Evolutionary conservation across 768 basidiomycete species (phyloP).

Genomic region (Lyophyllum decastes): DNA sequence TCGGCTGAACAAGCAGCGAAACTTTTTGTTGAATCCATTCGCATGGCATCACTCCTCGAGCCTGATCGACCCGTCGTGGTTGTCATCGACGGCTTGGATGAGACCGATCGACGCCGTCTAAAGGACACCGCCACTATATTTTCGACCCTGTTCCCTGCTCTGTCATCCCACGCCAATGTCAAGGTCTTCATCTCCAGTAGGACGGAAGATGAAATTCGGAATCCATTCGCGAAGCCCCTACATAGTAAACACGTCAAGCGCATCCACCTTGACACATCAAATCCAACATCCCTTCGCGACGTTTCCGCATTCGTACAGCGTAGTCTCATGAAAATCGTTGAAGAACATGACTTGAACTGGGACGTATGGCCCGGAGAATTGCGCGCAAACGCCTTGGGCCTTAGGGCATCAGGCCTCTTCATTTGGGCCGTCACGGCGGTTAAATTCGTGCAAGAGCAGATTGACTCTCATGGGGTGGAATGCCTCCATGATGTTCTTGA

Average conservation of each 20-base stretch:
- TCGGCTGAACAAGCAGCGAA: conserved; percentile 10
- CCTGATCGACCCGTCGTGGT: conserved; percentile 14
- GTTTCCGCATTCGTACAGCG: conserved; percentile 6
- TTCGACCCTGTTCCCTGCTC: conserved; percentile 3
- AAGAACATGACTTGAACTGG: conserved; percentile 3
- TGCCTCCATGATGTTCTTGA: conserved; percentile 11
- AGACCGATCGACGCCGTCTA: conserved; percentile 11
- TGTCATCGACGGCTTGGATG: conserved; percentile 20
- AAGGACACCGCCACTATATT: conserved; percentile 7
- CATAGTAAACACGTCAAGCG: conserved; percentile 6
- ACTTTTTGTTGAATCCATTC: conserved; percentile 12
- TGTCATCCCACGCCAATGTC: conserved; percentile 1
- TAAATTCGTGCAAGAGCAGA: conserved; percentile 5
- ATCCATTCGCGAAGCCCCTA: conserved; percentile 4
- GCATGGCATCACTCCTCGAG: conserved; percentile 2
- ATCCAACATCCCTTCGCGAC: conserved; percentile 8
- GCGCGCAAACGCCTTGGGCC: conserved; percentile 7
- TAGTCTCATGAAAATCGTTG: conserved; percentile 1
- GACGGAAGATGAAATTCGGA: conserved; percentile 14
- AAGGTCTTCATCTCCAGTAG: conserved; percentile 17
- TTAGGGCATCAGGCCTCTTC: conserved; percentile 23
- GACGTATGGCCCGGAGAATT: conserved; percentile 16
- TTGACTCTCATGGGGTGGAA: conserved; percentile 5
- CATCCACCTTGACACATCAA: conserved; percentile 9
- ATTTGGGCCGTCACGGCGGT: too few relatives aligned